Conservation (phyloP, 1,284 basidiomycete genomes). For the Quambalaria eucalypti region DNA sequence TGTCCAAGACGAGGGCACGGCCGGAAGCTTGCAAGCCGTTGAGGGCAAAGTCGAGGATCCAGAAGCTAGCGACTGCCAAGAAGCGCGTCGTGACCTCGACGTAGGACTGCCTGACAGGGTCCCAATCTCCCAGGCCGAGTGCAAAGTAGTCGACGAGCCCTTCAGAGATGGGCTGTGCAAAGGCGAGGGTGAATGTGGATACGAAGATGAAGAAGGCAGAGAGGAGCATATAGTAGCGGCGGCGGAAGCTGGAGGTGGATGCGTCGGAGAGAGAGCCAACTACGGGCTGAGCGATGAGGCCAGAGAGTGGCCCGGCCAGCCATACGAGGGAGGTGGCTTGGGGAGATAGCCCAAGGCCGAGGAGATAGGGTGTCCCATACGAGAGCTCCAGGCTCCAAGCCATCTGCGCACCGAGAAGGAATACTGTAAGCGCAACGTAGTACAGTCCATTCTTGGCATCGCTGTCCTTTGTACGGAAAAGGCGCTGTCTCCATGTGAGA, state of each 20-base stretch:
- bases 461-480: no score
- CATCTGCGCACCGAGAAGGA: conserved; percentile 44
- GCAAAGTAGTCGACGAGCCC: conserved; percentile 69
- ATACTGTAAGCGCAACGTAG: conserved; percentile 52
- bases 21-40: conserved; percentile 83
- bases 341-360: conserved; percentile 78
- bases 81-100: conserved; percentile 18
- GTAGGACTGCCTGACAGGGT: conserved; percentile 56
- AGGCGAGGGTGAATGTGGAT: conserved; percentile 77
- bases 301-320: conserved; percentile 88
- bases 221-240: conserved; percentile 77
- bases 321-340: conserved; percentile 87
- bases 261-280: conserved; percentile 90
- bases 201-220: conserved; percentile 61
- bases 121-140: conserved; percentile 77
- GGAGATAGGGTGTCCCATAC: conserved; percentile 86
- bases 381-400: conserved; percentile 81
- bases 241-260: conserved; percentile 64
- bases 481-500: no score
- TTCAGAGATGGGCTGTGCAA: conserved; percentile 65
- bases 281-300: conserved; percentile 84
- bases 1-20: conserved; percentile 78
- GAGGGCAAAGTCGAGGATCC: conserved; percentile 84
- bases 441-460: no score
- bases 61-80: conserved; percentile 83